Conservation (phyloP, 1,284 basidiomycete genomes). For the Macrocystidia cucumis region DNA sequence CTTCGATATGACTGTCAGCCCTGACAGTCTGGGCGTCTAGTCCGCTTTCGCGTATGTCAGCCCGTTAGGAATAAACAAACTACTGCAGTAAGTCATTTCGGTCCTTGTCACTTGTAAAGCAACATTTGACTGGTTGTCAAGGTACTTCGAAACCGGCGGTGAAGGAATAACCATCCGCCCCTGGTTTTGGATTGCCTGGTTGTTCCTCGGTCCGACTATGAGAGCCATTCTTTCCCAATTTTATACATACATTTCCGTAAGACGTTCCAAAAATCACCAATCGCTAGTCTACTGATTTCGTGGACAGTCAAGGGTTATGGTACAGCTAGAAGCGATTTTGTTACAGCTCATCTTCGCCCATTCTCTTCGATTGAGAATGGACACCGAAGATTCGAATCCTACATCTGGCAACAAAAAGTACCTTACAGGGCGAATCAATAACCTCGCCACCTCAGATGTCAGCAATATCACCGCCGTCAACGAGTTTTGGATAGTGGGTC, state of each 20-base stretch:
- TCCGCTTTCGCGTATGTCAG: no score
- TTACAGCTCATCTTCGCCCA: conserved; percentile 66
- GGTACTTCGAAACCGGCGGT: conserved; percentile 37
- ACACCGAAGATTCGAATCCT: conserved; percentile 24
- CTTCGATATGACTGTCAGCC: no score
- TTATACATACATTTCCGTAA: conserved; percentile 35
- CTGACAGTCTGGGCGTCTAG: no score
- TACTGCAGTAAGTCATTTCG: conserved; percentile 12
- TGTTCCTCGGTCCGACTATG: conserved; percentile 24
- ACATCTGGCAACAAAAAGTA: neutral
- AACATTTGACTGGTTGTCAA: conserved; percentile 8
- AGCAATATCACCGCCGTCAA: conserved; percentile 29
- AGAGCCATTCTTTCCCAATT: conserved; percentile 27
- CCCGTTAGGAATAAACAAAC: conserved; percentile 31
- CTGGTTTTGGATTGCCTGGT: conserved; percentile 34
- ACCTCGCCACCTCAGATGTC: conserved; percentile 37
- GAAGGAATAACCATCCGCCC: conserved; percentile 28
- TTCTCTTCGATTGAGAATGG: conserved; percentile 54
- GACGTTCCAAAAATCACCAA: conserved; percentile 12
- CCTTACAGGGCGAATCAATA: conserved; percentile 51
- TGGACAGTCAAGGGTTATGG: no score
- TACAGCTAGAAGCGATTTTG: conserved; percentile 57
- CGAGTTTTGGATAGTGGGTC: no score
- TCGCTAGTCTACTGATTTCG: no score
- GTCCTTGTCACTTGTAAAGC: neutral